Base-by-base conservation (phyloP, 2,329 filamentous ascomycete species). In the Colletotrichum liriopes region DNA sequence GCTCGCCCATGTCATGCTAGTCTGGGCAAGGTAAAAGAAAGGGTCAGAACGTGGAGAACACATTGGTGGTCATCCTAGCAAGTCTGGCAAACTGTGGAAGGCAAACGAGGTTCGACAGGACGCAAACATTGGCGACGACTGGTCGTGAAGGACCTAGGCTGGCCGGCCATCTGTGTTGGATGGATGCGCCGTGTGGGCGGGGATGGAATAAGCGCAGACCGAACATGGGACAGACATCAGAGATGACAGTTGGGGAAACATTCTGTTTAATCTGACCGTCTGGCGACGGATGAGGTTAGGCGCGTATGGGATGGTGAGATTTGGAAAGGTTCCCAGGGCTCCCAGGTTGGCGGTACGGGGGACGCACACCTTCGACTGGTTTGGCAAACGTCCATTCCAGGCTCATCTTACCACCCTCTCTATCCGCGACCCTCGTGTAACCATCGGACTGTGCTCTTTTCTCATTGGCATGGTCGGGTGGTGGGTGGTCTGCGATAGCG, bases 271-370 rank as follows among this genome's bases (percentile, higher is more conserved):
- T 8, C 14, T 9, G 54, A 41, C 54, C 1, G 32, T 37, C 35
- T 20, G 35, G 35, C 32, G 35, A 39, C 54, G 54, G 54, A 56
- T 56, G 32, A 55, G 52, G 52, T 26, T 56, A 56, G 54, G 2
- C n/a, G 32, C 12, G 52, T 12, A 16, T 16, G 52, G 11, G 52
- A 37, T 29, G 35, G 52, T 6, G n/a, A 56, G 35, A 39, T 39
- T 14, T 5, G 14, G n/a, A 26, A n/a, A 35, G 20, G 39, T 8
- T 23, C 11, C 12, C 35, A 23, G n/a, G 20, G 39, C 5, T 23
- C 11, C 12, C 35, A 23, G n/a, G 12, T 16, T 8, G 35, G 26
- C 12, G 35, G 35, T 2, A 56, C 5, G 4, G 2, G 35, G 11
- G 35, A 39, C n/a, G 35, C 20, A 39, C n/a, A 20, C 20, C 20